Conservation (phyloP, 2,329 filamentous ascomycete species). For the Hypoxylon sp. region DNA sequence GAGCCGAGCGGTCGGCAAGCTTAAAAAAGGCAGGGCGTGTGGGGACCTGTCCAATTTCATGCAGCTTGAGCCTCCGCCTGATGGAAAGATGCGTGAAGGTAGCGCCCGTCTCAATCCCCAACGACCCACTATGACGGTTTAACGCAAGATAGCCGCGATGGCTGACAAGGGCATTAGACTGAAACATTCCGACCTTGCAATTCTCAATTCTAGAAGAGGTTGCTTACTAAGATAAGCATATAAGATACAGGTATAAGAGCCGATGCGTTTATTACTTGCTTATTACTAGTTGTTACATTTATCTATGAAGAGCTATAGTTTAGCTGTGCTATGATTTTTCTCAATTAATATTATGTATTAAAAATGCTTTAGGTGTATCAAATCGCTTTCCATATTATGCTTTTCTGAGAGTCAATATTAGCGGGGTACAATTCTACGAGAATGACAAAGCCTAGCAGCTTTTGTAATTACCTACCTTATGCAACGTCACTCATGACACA, state of each 20-base stretch:
- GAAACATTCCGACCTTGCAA: neutral
- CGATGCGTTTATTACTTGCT: neutral
- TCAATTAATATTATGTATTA: neutral
- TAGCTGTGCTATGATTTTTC: neutral
- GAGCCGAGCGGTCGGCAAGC: constrained; percentile 42
- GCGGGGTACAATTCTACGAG: neutral
- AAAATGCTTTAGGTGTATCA: no score
- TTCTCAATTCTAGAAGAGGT: neutral
- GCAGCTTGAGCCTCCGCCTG: constrained; percentile 43
- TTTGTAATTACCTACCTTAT: constrained; percentile 7
- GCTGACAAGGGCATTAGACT: constrained; percentile 33
- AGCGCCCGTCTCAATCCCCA: constrained; percentile 33
- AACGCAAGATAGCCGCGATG: constrained; percentile 48
- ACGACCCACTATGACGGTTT: constrained; percentile 35
- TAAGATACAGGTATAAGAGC: constrained; percentile 17
- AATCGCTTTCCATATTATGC: neutral
- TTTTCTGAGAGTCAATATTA: neutral
- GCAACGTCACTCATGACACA: constrained; percentile 12
- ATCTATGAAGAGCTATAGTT: neutral
- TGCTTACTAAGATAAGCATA: constrained; percentile 31
- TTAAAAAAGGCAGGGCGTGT: constrained; percentile 38
- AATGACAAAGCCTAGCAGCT: neutral
- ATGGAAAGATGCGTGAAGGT: constrained; percentile 21
- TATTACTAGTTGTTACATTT: constrained; percentile 23
- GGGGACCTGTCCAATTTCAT: constrained; percentile 42